Evolutionary conservation across 2,329 filamentous ascomycete species (phyloP).

Genomic region (Elsinoe australis): DNA sequence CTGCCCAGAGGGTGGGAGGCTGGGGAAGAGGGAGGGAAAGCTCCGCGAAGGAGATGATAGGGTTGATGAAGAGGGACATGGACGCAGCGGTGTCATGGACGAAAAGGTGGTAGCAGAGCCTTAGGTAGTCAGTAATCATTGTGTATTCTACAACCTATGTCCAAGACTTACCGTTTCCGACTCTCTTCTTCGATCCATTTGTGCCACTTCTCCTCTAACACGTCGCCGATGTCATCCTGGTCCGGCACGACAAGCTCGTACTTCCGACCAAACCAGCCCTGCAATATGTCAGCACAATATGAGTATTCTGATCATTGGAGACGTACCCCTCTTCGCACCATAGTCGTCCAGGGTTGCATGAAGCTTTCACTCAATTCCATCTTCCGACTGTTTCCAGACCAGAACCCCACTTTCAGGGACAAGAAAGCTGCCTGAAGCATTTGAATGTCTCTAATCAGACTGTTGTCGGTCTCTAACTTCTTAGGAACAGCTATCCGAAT

Average conservation of each 20-base stretch:
- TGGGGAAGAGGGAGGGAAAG: slow-evolving; percentile 59
- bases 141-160: too few species aligned
- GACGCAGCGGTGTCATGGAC: slow-evolving; percentile 60
- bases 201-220: slow-evolving; percentile 56
- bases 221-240: slow-evolving; percentile 49
- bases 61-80: slow-evolving; percentile 57
- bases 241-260: slow-evolving; percentile 41
- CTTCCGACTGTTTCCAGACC: slow-evolving; percentile 52
- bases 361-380: slow-evolving; percentile 55
- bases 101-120: slow-evolving; percentile 55
- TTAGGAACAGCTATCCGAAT: slow-evolving; percentile 34
- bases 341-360: slow-evolving; percentile 46
- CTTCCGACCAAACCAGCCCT: slow-evolving; percentile 22
- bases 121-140: too few species aligned
- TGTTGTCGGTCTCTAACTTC: slow-evolving; percentile 45
- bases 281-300: not conserved
- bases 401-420: slow-evolving; percentile 47
- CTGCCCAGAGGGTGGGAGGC: slow-evolving; percentile 57
- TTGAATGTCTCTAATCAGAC: slow-evolving; percentile 44
- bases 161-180: slow-evolving; percentile 54
- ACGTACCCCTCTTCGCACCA: slow-evolving; percentile 49
- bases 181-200: slow-evolving; percentile 57
- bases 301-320: slow-evolving; percentile 41
- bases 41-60: slow-evolving; percentile 61
- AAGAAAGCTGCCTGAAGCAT: slow-evolving; percentile 46